Conservation (phyloP, 306 rosid species). For the Begonia peltatifolia region DNA sequence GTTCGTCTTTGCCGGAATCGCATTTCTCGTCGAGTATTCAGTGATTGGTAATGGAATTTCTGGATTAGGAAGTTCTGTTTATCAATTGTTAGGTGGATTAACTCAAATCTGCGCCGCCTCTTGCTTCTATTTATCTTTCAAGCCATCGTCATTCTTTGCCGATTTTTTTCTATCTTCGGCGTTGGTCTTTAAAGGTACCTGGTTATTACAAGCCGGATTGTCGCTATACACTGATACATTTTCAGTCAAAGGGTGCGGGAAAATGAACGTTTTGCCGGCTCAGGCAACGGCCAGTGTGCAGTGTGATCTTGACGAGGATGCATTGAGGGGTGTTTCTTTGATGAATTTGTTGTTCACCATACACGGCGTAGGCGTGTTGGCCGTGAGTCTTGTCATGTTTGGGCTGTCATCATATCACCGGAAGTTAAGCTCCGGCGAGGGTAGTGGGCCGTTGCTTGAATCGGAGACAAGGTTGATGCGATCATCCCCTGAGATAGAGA, state of each 20-base stretch:
- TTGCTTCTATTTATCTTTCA: slow-evolving; percentile 43
- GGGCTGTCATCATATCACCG: slow-evolving; percentile 28
- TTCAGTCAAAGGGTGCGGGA: slow-evolving; percentile 56
- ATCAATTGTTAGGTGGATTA: slow-evolving; percentile 38
- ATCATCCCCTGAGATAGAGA: slow-evolving; percentile 29
- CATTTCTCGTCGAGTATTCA: slow-evolving; percentile 24
- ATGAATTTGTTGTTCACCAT: slow-evolving; percentile 51
- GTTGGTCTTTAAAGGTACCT: slow-evolving; percentile 64
- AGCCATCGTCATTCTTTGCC: slow-evolving; percentile 54
- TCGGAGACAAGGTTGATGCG: slow-evolving; percentile 17
- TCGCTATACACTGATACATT: slow-evolving; percentile 58
- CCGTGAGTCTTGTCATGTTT: slow-evolving; percentile 38
- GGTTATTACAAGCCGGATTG: slow-evolving; percentile 68
- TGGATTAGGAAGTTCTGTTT: slow-evolving; percentile 42
- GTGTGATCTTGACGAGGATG: slow-evolving; percentile 72
- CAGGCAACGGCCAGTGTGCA: slow-evolving; percentile 26
- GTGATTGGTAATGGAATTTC: slow-evolving; percentile 38
- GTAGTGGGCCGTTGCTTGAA: slow-evolving; percentile 45
- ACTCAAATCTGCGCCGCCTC: slow-evolving; percentile 46
- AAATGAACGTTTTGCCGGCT: slow-evolving; percentile 18
- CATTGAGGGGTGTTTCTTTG: slow-evolving; percentile 54
- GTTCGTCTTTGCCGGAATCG: slow-evolving; percentile 23
- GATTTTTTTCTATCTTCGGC: slow-evolving; percentile 60
- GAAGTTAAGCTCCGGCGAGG: slow-evolving; percentile 29
- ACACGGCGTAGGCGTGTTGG: slow-evolving; percentile 44